Base-by-base conservation (phyloP, 108 stramenopile species). In the Stephanodiscus triporus region DNA sequence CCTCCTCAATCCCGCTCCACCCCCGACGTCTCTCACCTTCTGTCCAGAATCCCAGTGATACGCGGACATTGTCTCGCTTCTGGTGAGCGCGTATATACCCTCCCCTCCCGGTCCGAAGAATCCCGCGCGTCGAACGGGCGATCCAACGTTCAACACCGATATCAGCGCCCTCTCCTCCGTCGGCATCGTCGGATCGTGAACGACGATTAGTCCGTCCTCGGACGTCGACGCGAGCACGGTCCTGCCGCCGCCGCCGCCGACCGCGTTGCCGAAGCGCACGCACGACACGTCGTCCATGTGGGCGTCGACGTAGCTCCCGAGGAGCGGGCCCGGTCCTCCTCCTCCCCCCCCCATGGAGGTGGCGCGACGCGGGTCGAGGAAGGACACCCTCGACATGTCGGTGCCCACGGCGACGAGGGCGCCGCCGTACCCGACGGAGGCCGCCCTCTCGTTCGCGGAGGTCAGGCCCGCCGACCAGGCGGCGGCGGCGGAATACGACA, bases 221-320 rank as follows among this genome's bases (percentile, higher is more conserved):
- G 86, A 84, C 22, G 86, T 90, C 11, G 91, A 88, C 26, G 87
- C 77, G 38, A 95, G 56, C 24, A 84, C n/a, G 30, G 80, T 73
- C 80, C 40, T 73, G 36, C 36, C 53, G 16, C 9, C 32, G 29
- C 30, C 30, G 32, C 16, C 27, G 67, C 43, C 65, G 54, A 55
- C 69, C 73, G 34, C 45, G 29, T n/a, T n/a, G 40, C 56, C 24
- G 74, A 92, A 95, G 48, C 83, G 73, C 0, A 91, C 87, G 26
- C 75, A 71, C 2, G 94, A 91, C 19, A 91, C 89, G 53, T 92
- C 94, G 17, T 90, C 86, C 5, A 89, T 91, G 59, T 95, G 94
- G 3, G 89, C 77, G 57, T 95, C 86, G 55, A 81, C 86, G 56
- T 91, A 95, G 48, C 86, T 84, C 47, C 89, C 93, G 66, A 95